phyloP scores from a whole-genome alignment of 2,329 filamentous ascomycete genomes.

The Penicillium sp. region DNA sequence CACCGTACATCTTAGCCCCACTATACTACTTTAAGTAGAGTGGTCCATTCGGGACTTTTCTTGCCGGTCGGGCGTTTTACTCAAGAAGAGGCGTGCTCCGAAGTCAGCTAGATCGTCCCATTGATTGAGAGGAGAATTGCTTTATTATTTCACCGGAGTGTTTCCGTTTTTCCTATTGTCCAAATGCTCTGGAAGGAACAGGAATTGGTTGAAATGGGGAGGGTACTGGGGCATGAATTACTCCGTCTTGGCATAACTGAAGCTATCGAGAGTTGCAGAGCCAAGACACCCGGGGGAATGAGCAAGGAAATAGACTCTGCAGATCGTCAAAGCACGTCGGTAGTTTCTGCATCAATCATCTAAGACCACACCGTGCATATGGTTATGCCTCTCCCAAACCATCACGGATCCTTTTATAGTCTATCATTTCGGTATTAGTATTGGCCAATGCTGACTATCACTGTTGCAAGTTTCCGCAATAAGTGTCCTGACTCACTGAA shows the following conservation, averaged over 20 bases:
- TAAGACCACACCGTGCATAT: not conserved
- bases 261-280: not conserved
- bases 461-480: not conserved
- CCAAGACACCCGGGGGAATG: not conserved
- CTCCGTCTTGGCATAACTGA: constrained; percentile 15
- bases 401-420: constrained; percentile 8
- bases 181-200: not conserved
- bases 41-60: not conserved
- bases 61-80: constrained; percentile 4
- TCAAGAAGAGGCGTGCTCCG: constrained; percentile 7
- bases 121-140: constrained; percentile 1
- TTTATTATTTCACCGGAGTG: not conserved
- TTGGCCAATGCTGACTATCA: not conserved
- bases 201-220: not conserved
- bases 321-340: constrained; percentile 1
- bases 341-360: constrained; percentile 18
- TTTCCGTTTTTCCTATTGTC: not conserved
- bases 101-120: constrained; percentile 3
- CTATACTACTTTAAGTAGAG: constrained; percentile 10
- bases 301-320: not conserved
- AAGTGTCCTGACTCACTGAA: not conserved
- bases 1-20: constrained; percentile 15
- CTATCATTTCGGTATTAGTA: constrained; percentile 2
- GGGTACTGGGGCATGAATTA: constrained; percentile 9
- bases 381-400: not conserved